Base-by-base conservation (phyloP, 768 basidiomycete genomes). In the Lentinula lateritia region DNA sequence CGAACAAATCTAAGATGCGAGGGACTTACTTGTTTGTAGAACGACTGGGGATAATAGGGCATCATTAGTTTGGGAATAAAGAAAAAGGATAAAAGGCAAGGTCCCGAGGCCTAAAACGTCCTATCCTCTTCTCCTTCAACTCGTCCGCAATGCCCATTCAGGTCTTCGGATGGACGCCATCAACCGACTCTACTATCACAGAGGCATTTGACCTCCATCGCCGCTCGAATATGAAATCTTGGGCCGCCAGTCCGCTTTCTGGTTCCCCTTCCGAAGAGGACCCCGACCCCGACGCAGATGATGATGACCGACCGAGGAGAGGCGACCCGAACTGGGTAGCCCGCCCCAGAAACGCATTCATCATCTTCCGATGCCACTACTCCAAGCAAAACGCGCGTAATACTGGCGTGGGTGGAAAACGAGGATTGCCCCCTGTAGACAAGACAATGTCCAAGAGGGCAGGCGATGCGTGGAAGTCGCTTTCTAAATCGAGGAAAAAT, bases 341-440 rank as follows among this genome's bases (percentile, higher is more conserved):
- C 16, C 78, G 84, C 15, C 84, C 84, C 0, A 77, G 78, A 2
- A 85, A 85, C 65, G 76, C 83, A 9, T 85, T 85, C 74, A 82
- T 85, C 67, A 78, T 82, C 63, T 84, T 83, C 68, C 80, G 83
- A 48, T 79, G 81, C 52, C 73, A 77, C 50, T 84, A 52, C 39
- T 16, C 50, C 39, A 34, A 41, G 12, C 12, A 50, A 4, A 46
- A 60, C 38, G 48, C 59, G 43, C 59, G 59, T 16, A n/a, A 46
- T 32, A 15, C 56, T 10, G 23, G 45, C 34, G 23, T 36, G 74
- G 42, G 15, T 61, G 38, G 39, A 20, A 28, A 56, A 13, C 12
- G 66, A 65, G 32, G 39, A 62, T 9, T 67, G 57, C 32, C 71
- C 71, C 65, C 80, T 76, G 72, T 76, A 73, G 34, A 58, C 50